A percentile compares a stretch with the other conserved stretches of the same genome.
These are phyloP conservation scores for Cryptosporidium xiaoi DNA, from an alignment of 169 alveolate species.

Conservation along the genomic window DNA sequence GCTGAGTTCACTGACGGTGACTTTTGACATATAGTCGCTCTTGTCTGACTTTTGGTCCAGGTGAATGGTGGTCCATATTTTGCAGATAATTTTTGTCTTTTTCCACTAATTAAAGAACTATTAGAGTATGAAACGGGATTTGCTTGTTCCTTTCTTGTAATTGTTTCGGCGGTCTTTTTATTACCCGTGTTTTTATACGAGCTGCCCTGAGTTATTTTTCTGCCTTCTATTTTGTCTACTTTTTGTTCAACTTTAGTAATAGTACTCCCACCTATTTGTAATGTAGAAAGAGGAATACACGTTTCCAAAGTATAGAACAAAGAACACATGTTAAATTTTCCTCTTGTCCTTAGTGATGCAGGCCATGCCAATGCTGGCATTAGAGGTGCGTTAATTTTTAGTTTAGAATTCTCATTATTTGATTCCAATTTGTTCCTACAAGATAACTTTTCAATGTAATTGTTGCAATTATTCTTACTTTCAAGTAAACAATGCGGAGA, in stretches of 20 bases:
- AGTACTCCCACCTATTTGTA: conserved; percentile 27
- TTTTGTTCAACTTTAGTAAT: not conserved
- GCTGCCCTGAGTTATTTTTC: not conserved
- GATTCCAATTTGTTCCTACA: not conserved
- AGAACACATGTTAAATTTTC: conserved; percentile 7
- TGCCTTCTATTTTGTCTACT: not conserved
- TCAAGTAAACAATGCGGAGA: not conserved
- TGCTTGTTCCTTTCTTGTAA: not conserved
- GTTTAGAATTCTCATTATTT: not conserved
- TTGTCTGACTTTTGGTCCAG: conserved; percentile 23
- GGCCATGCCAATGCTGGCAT: conserved; percentile 75
- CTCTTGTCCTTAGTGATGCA: conserved; percentile 50
- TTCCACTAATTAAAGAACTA: not conserved
- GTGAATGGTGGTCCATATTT: conserved; percentile 53
- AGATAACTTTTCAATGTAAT: not conserved
- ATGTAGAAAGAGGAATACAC: conserved; percentile 42
- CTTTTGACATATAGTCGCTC: not conserved
- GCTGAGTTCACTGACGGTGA: conserved; percentile 4
- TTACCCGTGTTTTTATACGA: not conserved
- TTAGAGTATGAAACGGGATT: not conserved
- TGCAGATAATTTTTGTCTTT: conserved; percentile 19
- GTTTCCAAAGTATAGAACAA: conserved; percentile 62
- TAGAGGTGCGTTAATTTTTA: not conserved
- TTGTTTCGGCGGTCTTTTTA: not conserved
- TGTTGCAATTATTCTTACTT: not conserved